These are phyloP conservation scores for Sporothrix humicola DNA, from an alignment of 2,329 filamentous ascomycete genomes.

Conservation along the genomic window DNA sequence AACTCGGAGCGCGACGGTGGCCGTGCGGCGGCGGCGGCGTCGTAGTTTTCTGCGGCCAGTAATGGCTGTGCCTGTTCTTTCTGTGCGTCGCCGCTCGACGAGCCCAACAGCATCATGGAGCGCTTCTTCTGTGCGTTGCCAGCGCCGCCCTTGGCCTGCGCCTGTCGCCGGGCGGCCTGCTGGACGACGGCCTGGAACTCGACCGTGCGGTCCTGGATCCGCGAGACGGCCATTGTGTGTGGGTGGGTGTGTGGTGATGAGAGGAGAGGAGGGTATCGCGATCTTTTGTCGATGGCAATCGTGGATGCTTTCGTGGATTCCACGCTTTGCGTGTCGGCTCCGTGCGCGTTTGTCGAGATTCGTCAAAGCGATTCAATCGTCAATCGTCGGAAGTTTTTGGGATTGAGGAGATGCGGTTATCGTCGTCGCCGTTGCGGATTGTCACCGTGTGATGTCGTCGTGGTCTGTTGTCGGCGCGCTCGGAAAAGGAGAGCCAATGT, in stretches of 20 bases:
- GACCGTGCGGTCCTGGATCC: conserved; percentile 93
- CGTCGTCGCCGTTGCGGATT: background rate
- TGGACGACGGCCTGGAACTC: conserved; percentile 93
- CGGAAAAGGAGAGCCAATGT: conserved; percentile 13
- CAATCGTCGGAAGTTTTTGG: no score
- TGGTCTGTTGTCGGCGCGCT: background rate
- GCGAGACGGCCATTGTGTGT: conserved; percentile 65
- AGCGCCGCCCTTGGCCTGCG: conserved; percentile 64
- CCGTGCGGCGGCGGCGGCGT: conserved; percentile 67
- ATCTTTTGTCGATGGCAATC: background rate
- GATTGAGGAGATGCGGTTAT: background rate
- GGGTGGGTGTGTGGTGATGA: background rate
- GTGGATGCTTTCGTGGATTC: no score
- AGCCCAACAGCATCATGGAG: conserved; percentile 31
- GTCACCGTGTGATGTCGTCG: background rate
- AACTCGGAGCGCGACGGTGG: conserved; percentile 71
- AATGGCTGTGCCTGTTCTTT: conserved; percentile 65
- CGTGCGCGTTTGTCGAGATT: background rate
- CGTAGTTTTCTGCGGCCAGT: conserved; percentile 52
- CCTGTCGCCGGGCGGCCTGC: conserved; percentile 81
- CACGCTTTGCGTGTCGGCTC: conserved; percentile 17
- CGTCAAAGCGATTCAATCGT: background rate
- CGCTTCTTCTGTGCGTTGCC: conserved; percentile 67
- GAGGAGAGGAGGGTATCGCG: background rate
- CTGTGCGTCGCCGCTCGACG: background rate